Base-by-base conservation (phyloP, 148 eudicot species). In the Salicornia ramosissima region DNA sequence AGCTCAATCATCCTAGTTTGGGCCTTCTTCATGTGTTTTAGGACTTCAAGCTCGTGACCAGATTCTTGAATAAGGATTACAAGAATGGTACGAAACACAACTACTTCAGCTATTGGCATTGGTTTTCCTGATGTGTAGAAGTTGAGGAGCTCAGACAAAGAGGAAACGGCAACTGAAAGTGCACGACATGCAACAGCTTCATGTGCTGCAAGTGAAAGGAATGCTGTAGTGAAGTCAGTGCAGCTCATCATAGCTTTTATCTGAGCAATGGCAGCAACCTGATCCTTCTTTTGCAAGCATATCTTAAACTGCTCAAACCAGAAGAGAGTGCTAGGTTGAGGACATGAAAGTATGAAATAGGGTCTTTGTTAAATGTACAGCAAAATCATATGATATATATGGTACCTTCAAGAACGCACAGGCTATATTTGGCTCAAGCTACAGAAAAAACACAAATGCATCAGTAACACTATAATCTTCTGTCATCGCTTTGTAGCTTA, bases 151-250 rank as follows among this genome's bases (percentile, higher is more conserved):
- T 70, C 82, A 74, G 87, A 82, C 30, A 94, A 79, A 67, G 97
- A 82, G 69, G 96, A 82, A 73, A 86, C 79, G n/a, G 97, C 92
- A 28, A 91, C 99, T 56, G 85, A 75, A 81, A 89, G 63, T 51
- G 97, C 91, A 46, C 70, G 84, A 49, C 91, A 87, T 55, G 97
- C 92, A 55, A 91, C 75, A 49, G 99, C 93, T 87, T 94, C 99
- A 64, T 94, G 97, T 39, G 95, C 96, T 64, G 99, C 71, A 40
- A 94, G 96, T 42, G 83, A 82, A 72, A 94, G 86, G 77, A 86
- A 94, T 31, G 84, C 96, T 6, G 92, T 82, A 49, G 85, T 91
- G 77, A 94, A 94, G 83, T 94, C 97, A 28, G 90, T 86, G 83
- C 99, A 91, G 67, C 81, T 77, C 67, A 84, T 69, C 87, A 94